A percentile compares a stretch with the other conserved stretches of the same genome.
Conservation (phyloP, 148 eudicot species). For the Rheum nobile region DNA sequence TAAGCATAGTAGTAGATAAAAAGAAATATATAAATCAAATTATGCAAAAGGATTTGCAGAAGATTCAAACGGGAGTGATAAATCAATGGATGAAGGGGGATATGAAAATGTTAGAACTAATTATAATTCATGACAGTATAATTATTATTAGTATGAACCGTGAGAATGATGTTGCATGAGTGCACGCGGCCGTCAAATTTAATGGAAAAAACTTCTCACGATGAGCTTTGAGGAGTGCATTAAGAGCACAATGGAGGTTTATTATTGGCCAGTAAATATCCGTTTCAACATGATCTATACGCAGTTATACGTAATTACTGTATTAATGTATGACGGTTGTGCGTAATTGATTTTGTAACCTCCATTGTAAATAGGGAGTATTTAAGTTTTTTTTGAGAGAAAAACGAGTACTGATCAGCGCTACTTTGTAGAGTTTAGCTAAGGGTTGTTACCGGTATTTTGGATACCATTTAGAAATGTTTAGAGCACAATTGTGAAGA, state of each 20-base stretch:
- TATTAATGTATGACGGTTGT: too few relatives aligned
- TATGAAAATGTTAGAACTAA: neutral
- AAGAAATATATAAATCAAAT: too few relatives aligned
- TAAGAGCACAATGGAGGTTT: neutral
- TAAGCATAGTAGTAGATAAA: neutral
- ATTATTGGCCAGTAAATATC: neutral
- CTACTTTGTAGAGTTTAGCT: too few relatives aligned
- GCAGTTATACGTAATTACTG: too few relatives aligned
- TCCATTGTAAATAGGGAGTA: too few relatives aligned
- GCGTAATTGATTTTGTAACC: too few relatives aligned
- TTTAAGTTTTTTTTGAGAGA: too few relatives aligned
- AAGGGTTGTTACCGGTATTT: too few relatives aligned
- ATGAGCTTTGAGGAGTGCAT: neutral
- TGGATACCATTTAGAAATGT: too few relatives aligned
- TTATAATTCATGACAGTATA: neutral
- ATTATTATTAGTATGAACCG: neutral
- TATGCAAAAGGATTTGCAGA: neutral
- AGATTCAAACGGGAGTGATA: neutral
- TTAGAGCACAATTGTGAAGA: too few relatives aligned
- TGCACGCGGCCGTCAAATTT: neutral
- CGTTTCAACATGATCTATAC: neutral
- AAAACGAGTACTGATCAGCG: too few relatives aligned
- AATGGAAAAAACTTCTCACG: neutral
- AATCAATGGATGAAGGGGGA: neutral
- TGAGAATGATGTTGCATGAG: neutral